phyloP scores from a whole-genome alignment of 768 basidiomycete genomes.

The Calocybe gangraenosa region DNA sequence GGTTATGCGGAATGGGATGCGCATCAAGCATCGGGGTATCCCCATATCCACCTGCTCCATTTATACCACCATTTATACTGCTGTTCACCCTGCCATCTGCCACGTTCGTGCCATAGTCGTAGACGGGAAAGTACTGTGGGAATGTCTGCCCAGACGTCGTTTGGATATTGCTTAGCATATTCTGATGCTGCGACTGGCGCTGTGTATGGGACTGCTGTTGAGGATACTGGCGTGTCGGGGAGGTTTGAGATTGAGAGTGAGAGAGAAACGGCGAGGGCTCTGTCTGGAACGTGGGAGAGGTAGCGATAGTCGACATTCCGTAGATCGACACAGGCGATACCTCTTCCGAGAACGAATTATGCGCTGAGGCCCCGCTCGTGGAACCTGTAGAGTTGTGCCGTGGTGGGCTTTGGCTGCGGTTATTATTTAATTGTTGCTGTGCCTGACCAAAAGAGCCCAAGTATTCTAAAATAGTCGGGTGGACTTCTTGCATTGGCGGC shows the following conservation, averaged over 20 bases:
- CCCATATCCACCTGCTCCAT: constrained; percentile 17
- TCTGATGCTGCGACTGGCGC: constrained; percentile 17
- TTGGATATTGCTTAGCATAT: constrained; percentile 10
- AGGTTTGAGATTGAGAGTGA: constrained; percentile 22
- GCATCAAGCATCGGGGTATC: constrained; percentile 35
- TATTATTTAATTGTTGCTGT: constrained; percentile 19
- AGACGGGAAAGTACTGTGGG: constrained; percentile 74
- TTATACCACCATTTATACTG: constrained; percentile 4
- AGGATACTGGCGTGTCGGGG: constrained; percentile 11
- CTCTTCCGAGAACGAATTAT: constrained; percentile 21
- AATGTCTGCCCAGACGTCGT: constrained; percentile 26
- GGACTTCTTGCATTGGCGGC: constrained; percentile 44
- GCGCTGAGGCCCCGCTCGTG: constrained; percentile 6
- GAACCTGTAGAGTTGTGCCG: constrained; percentile 13
- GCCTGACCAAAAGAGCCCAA: constrained; percentile 52
- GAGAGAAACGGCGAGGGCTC: constrained; percentile 30
- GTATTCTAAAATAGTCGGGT: constrained; percentile 67
- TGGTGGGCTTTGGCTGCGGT: constrained; percentile 9
- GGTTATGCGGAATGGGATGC: constrained; percentile 31
- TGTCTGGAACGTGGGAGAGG: constrained; percentile 29
- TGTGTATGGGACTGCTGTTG: constrained; percentile 9
- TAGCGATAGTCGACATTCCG: constrained; percentile 36
- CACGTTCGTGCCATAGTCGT: constrained; percentile 54
- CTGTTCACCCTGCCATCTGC: constrained; percentile 10
- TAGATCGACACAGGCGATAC: constrained; percentile 44